Evolutionary conservation across 106 monocot genomes (phyloP).

Genomic region (Posidonia australis): DNA sequence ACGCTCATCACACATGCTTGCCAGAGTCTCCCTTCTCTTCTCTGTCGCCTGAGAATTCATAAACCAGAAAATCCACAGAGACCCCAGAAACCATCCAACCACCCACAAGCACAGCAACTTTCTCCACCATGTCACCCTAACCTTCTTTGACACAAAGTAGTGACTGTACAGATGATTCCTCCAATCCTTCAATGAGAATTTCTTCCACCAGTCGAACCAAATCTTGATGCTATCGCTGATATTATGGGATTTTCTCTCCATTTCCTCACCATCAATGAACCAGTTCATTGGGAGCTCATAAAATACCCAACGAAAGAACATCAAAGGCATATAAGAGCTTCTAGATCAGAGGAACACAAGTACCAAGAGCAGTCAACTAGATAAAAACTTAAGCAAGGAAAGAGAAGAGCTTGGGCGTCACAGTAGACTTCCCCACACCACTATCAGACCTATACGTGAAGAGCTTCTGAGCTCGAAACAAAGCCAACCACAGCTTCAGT

Average conservation of each 20-base stretch:
- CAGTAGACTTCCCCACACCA: background rate
- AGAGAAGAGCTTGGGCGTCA: background rate
- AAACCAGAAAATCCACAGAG: slow-evolving; percentile 64
- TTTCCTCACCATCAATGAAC: slow-evolving; percentile 53
- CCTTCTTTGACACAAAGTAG: slow-evolving; percentile 54
- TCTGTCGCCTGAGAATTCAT: slow-evolving; percentile 63
- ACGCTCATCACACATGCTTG: slow-evolving; percentile 92
- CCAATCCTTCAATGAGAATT: slow-evolving; percentile 36
- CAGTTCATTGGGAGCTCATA: slow-evolving; percentile 52
- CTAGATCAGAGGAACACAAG: slow-evolving; percentile 4
- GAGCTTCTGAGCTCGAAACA: background rate
- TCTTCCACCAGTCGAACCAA: slow-evolving; percentile 27
- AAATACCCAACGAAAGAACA: slow-evolving; percentile 33
- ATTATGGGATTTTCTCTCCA: slow-evolving; percentile 46
- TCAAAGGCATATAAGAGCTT: slow-evolving; percentile 18
- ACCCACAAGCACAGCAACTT: slow-evolving; percentile 76
- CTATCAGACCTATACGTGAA: background rate
- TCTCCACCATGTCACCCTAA: slow-evolving; percentile 79
- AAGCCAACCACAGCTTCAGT: background rate
- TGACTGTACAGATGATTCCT: slow-evolving; percentile 45
- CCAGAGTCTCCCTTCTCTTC: slow-evolving; percentile 72
- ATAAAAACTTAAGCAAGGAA: background rate
- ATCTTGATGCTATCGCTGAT: slow-evolving; percentile 24
- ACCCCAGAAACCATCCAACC: slow-evolving; percentile 40
- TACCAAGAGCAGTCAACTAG: background rate